These are phyloP conservation scores for Blastobotrys capitulatus DNA, from an alignment of 1,139 yeast genomes.

Conservation along the genomic window DNA sequence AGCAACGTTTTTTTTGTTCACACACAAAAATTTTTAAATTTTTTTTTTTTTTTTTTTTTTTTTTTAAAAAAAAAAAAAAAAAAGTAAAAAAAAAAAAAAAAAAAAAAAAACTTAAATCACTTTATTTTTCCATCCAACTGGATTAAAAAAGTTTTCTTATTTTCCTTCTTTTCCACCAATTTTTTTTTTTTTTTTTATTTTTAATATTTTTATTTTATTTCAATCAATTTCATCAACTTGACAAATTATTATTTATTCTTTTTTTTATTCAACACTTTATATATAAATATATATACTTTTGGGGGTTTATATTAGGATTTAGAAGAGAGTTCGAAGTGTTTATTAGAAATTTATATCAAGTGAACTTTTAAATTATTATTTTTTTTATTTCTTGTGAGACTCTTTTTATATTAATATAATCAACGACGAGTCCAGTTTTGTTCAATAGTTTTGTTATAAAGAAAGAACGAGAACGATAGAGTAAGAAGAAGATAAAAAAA, in stretches of 20 bases:
- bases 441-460: no score
- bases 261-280: no score
- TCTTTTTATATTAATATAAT: no score
- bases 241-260: neutral
- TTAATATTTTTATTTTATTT: neutral
- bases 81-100: neutral
- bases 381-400: no score
- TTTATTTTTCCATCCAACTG: neutral
- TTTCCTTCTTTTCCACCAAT: neutral
- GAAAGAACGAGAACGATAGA: no score
- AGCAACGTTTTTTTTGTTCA: neutral
- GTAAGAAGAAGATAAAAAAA: no score
- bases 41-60: neutral
- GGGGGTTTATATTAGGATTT: neutral
- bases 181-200: neutral
- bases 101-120: constrained; percentile 1
- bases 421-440: no score
- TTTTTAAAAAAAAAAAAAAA: neutral
- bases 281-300: no score
- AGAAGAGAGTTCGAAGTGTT: no score
- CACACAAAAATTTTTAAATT: neutral
- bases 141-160: neutral
- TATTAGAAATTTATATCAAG: no score
- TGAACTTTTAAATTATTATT: no score
- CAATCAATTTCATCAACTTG: neutral